Conservation (phyloP, 2,329 filamentous ascomycete genomes). For the Ceratocystis albifundus region DNA sequence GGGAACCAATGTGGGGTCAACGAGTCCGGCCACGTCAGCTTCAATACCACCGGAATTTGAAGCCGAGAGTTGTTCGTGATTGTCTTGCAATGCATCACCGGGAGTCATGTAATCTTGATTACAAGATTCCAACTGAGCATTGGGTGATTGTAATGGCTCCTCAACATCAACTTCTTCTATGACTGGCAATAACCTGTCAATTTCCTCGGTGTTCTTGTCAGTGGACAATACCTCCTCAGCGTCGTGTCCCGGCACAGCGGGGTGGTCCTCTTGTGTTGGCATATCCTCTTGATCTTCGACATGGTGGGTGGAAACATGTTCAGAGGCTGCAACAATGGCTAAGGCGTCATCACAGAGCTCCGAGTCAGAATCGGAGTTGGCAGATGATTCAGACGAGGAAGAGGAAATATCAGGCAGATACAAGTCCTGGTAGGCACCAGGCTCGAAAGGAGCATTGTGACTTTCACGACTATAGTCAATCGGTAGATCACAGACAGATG, state of each 20-base stretch:
- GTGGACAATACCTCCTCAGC: background rate
- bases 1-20: background rate
- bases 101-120: background rate
- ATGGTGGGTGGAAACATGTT: background rate
- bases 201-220: background rate
- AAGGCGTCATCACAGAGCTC: background rate
- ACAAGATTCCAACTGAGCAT: background rate
- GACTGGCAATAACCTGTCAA: background rate
- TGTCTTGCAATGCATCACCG: background rate
- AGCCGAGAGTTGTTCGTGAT: background rate
- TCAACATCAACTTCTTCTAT: background rate
- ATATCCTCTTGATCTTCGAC: background rate
- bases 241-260: background rate
- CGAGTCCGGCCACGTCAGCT: background rate
- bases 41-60: background rate
- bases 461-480: background rate
- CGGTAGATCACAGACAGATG: background rate
- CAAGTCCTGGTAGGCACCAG: background rate
- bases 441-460: background rate
- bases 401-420: background rate
- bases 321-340: background rate
- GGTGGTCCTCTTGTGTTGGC: background rate
- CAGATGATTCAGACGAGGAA: background rate
- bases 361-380: background rate
- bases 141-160: background rate